Evolutionary conservation across 345 rosid genomes (phyloP), one percentile per base, ranked within the genome.

Genomic region (Hirschfeldia incana): DNA sequence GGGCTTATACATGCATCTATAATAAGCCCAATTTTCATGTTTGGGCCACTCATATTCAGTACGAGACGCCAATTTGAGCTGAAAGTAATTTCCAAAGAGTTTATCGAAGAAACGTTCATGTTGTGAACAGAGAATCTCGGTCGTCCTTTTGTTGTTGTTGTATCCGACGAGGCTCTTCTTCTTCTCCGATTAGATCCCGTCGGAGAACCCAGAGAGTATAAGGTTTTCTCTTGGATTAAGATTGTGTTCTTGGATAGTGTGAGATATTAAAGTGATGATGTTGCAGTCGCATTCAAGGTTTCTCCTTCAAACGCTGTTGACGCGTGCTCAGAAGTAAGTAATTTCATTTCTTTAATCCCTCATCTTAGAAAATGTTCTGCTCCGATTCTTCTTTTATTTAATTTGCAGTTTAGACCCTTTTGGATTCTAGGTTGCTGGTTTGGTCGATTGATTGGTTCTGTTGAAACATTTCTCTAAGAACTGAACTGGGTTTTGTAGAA

Each of bases 281-380:
- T 84, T 94, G 78, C 94, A 92, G 77, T 83, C 98, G 32, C 96
- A 91, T 79, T 95, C 99, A 76, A 87, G 94, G 84, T 93, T 95
- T 82, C 99, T 95, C 70, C 94, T 93, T 77, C 94, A 92, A 70
- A 89, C 91, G 69, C 84, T 95, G 78, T 66, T 84, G 79, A 92
- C 88, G 81, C 92, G 97, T 27, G 84, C 88, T 44, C 92, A 90
- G 12, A 89, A 88, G 99, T 95, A 67, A 65, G 86, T 81, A 15
- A 8, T 58, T 60, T 68, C 29, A 49, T 62, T 51, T 21, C 21
- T 70, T 64, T 30, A 28, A 63, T 72, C 49, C 39, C 10, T 55
- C 29, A 57, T 51, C 65, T 29, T 33, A 12, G 2, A 7, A 17
- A 30, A 63, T 46, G 21, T 26, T 69, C 6, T 33, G 61, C 64